Evolutionary conservation across 192 early-diverging fungal genomes (phyloP), one percentile per base, ranked within the genome.

Genomic region (Gaertneriomyces semiglobifer): DNA sequence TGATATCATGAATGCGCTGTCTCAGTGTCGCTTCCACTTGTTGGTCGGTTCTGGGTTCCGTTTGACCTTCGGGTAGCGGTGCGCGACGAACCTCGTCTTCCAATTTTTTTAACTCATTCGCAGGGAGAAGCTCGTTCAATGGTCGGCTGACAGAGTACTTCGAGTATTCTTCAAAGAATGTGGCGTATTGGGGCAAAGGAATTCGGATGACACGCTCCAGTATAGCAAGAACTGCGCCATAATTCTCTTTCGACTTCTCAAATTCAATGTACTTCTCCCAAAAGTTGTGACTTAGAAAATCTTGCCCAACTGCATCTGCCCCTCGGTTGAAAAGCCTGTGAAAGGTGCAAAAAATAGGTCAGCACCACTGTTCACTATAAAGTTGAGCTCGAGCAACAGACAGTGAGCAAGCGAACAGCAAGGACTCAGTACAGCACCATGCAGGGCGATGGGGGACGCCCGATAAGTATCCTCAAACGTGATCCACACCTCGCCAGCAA

Each of bases 111-210:
- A 78, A 81, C 61, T 84, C 74, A 25, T 84, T 81, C 0, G 72
- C 54, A 3, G 79, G 57, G 6, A 88, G 33, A 6, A 88, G 62
- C 54, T 88, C 86, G 7, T 60, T 60, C 11, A 88, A 62, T 25
- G 87, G 87, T 11, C 79, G 69, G 4, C 82, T 77, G 12, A 75
- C 69, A 25, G 76, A 70, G n/a, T 86, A 42, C 42, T 83, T 74
- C 0, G 79, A 76, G 63, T 86, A 88, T 60, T 80, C 85, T 64
- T 90, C 88, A 67, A 88, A 90, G 55, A 81, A 90, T 2, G 79
- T 74, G 8, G 86, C 79, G 66, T 89, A 90, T 51, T 89, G 86
- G 64, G 88, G 89, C 72, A 90, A 81, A 1, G 89, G 89, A 42
- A 89, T 90, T 38, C 66, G 70, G 44, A 90, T 87, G 48, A 88